A percentile compares a stretch with the other conserved stretches of the same genome.
These are phyloP conservation scores for Pholiota adiposa DNA, from an alignment of 1,284 basidiomycete species.

Conservation along the genomic window DNA sequence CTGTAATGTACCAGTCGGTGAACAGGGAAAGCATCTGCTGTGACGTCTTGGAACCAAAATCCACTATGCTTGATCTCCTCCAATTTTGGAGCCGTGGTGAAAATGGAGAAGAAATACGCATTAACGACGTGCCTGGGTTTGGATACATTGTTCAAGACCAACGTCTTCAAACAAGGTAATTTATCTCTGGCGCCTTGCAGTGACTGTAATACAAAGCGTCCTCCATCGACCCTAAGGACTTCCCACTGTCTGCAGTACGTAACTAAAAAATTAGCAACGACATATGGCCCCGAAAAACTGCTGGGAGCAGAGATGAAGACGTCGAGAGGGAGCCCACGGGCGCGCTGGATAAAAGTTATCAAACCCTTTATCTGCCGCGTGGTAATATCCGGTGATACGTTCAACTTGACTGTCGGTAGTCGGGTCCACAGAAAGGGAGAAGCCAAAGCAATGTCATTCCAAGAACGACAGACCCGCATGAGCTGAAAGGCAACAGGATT, in stretches of 20 bases:
- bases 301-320: background rate
- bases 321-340: background rate
- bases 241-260: background rate
- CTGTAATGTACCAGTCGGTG: background rate
- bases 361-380: background rate
- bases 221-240: background rate
- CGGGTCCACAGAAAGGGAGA: background rate
- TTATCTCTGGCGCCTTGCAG: background rate
- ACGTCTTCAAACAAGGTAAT: background rate
- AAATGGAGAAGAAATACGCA: background rate
- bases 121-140: no score
- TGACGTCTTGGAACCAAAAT: background rate
- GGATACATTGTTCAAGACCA: background rate
- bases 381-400: background rate
- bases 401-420: background rate
- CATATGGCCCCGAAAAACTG: background rate
- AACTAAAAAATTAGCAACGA: background rate
- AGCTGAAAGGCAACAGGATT: background rate
- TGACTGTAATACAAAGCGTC: background rate
- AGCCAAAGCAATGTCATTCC: background rate
- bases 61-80: background rate
- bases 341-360: background rate
- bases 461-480: background rate
- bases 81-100: background rate
- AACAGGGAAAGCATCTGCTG: background rate